Evolutionary conservation across 768 basidiomycete species (phyloP), one percentile per base, ranked within the genome.

Genomic region (Lentinula detonsa): DNA sequence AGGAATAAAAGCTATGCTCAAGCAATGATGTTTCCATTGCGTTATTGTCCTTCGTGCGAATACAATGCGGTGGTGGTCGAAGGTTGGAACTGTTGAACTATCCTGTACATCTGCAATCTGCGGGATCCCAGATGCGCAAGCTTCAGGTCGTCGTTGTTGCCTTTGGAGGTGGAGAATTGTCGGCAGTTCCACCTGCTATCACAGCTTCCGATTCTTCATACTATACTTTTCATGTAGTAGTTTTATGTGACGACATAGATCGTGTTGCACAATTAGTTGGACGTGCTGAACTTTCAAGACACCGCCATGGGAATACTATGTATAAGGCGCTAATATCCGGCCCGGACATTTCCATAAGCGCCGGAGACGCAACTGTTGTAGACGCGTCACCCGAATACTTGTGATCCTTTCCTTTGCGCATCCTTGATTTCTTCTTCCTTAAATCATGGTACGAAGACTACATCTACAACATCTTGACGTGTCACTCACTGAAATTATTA

Each of bases 401-500:
- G 18, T 37, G 16, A 13, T 40, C 35, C 33, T 39, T 57, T 7
- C 13, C 11, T 34, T 57, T 33, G 6, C 21, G 18, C 56, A 45
- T 43, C 16, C 56, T 57, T 42, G 31, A 13, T 45, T 40, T 15
- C 28, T 11, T 33, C 57, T 45, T 40, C 28, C 55, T 23, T 43
- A 46, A 9, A 59, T 23, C 10, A 59, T 59, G 57, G 57, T 59
- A 50, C 37, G 57, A n/a, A 34, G 16, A 16, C n/a, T 34, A 48
- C 18, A 37, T 18, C 1, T 21, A 15, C 15, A 11, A 7, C 4
- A 0, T 39, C 5, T 33, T 3, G 46, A 59, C 57, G 57, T 59
- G 57, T 49, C 11, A 10, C 34, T 59, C 18, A 59, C 28, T 6
- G 7, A n/a, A 1, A 23, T 1, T 5, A 13, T 4, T 28, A 94